Percentiles rank a stretch among this genome's conserved stretches.
Conservation (phyloP, 768 basidiomycete genomes). For the Agrocybe chaxingu region DNA sequence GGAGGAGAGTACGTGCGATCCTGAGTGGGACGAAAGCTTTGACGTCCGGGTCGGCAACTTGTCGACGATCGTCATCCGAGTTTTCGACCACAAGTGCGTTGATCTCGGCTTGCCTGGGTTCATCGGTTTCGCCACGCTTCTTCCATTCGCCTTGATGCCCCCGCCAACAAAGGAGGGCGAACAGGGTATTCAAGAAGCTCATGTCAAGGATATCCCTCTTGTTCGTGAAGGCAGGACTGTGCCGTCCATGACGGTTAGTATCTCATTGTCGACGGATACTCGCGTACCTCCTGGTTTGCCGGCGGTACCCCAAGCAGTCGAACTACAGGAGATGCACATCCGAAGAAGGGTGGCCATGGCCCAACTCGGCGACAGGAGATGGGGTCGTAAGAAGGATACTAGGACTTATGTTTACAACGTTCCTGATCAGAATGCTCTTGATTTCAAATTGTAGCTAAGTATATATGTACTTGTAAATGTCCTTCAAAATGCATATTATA, state of each 20-base stretch:
- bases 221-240: slow-evolving; percentile 10
- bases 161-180: slow-evolving; percentile 2
- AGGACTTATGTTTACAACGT: slow-evolving; percentile 14
- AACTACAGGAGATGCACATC: slow-evolving; percentile 1
- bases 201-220: slow-evolving; percentile 10
- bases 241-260: slow-evolving; percentile 11
- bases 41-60: slow-evolving; percentile 17
- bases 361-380: slow-evolving; percentile 13
- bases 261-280: slow-evolving; percentile 13
- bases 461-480: too few species aligned
- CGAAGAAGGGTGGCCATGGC: slow-evolving; percentile 13
- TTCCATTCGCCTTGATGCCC: slow-evolving; percentile 15
- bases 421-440: not conserved
- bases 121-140: slow-evolving; percentile 19
- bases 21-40: slow-evolving; percentile 21
- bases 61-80: slow-evolving; percentile 17
- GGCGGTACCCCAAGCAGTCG: not conserved
- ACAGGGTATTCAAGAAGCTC: not conserved
- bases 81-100: slow-evolving; percentile 22
- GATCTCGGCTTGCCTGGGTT: slow-evolving; percentile 17
- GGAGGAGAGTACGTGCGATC: slow-evolving; percentile 7
- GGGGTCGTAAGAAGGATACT: slow-evolving; percentile 16
- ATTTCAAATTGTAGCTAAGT: too few species aligned
- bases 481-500: too few species aligned
- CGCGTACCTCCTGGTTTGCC: slow-evolving; percentile 4